Conservation (phyloP, 1,284 basidiomycete genomes). For the Leccinum fuscescens region DNA sequence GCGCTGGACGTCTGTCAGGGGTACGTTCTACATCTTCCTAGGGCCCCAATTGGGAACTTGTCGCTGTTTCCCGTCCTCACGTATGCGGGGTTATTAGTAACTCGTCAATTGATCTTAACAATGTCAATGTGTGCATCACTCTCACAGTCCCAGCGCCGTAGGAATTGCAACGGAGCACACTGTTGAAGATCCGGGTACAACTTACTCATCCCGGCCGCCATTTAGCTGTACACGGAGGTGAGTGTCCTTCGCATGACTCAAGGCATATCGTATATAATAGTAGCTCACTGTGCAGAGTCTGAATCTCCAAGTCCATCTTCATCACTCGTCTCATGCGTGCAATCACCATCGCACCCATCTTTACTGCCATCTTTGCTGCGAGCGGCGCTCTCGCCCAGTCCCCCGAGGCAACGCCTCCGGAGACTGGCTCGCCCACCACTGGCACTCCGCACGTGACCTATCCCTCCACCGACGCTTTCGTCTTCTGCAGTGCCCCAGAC, state of each 20-base stretch:
- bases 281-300: neutral
- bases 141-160: neutral
- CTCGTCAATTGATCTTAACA: neutral
- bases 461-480: neutral
- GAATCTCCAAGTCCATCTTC: neutral
- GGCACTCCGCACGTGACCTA: neutral
- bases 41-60: neutral
- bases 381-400: neutral
- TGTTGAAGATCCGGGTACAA: neutral
- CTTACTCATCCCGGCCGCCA: neutral
- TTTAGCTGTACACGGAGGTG: neutral
- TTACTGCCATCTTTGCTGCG: neutral
- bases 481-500: constrained; percentile 2
- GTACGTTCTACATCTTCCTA: neutral
- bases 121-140: neutral
- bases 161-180: neutral
- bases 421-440: neutral
- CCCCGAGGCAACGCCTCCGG: neutral
- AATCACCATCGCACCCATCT: neutral
- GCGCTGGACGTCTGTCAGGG: neutral
- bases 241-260: neutral
- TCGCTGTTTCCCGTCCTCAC: neutral
- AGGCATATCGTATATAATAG: neutral
- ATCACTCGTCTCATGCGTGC: neutral
- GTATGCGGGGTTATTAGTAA: neutral